Percentiles rank a stretch among this genome's conserved stretches.
phyloP scores from a whole-genome alignment of 2,329 filamentous ascomycete genomes.

The Lasiodiplodia sp. region DNA sequence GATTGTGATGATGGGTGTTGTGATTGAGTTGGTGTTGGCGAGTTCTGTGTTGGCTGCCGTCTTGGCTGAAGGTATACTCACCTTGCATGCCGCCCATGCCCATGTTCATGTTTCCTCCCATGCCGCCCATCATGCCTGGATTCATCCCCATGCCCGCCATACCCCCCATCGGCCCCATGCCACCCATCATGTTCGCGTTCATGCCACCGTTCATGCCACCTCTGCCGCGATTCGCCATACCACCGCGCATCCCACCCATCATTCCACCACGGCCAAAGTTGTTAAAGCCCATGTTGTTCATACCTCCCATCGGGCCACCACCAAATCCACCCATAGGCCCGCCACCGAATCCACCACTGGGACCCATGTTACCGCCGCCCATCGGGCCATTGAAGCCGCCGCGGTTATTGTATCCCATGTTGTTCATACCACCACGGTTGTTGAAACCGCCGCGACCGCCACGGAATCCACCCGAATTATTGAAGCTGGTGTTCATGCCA shows the following conservation, averaged over 20 bases:
- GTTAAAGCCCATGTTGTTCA: slow-evolving; percentile 42
- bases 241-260: slow-evolving; percentile 52
- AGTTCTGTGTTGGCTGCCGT: slow-evolving; percentile 10
- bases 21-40: slow-evolving; percentile 18
- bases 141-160: slow-evolving; percentile 55
- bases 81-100: slow-evolving; percentile 55
- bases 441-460: slow-evolving; percentile 42
- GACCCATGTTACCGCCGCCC: slow-evolving; percentile 50
- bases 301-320: slow-evolving; percentile 29
- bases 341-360: slow-evolving; percentile 58
- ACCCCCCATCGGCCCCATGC: slow-evolving; percentile 50
- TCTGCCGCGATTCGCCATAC: slow-evolving; percentile 50
- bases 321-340: slow-evolving; percentile 35
- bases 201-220: slow-evolving; percentile 46
- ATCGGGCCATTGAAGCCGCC: slow-evolving; percentile 50
- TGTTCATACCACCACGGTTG: slow-evolving; percentile 43
- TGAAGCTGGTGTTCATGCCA: slow-evolving; percentile 49
- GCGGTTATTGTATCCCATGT: slow-evolving; percentile 48
- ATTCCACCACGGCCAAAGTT: slow-evolving; percentile 53
- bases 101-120: slow-evolving; percentile 54
- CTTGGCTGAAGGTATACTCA: slow-evolving; percentile 22
- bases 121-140: slow-evolving; percentile 44
- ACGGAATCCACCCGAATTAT: slow-evolving; percentile 56
- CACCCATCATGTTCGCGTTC: slow-evolving; percentile 42
- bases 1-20: slow-evolving; percentile 9